phyloP scores from a whole-genome alignment of 1,284 basidiomycete species.

The Leccinum solheimii region DNA sequence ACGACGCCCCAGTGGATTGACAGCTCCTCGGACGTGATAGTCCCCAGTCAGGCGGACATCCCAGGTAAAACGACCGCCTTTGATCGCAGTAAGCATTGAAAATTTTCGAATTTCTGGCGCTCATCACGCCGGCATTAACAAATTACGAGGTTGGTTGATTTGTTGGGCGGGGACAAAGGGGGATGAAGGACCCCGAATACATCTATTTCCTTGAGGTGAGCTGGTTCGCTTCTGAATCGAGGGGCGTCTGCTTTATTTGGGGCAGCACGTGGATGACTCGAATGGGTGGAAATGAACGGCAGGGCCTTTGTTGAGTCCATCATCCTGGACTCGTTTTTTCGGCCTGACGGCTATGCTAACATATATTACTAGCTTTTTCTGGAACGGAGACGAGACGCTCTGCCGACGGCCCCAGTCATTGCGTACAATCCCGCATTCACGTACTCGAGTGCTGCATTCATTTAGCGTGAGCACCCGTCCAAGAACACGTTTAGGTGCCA shows the following conservation, averaged over 20 bases:
- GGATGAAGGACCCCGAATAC: slow-evolving; percentile 28
- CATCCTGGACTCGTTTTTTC: slow-evolving; percentile 2
- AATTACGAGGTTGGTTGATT: slow-evolving; percentile 20
- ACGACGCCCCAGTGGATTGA: slow-evolving; percentile 1
- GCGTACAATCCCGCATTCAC: slow-evolving; percentile 29
- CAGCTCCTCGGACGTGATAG: slow-evolving; percentile 25
- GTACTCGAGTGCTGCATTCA: slow-evolving; percentile 26
- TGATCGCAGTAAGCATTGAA: slow-evolving; percentile 11
- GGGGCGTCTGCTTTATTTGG: slow-evolving; percentile 10
- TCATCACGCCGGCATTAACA: slow-evolving; percentile 23
- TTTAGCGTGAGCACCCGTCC: slow-evolving; percentile 24
- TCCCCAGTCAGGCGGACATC: slow-evolving; percentile 5
- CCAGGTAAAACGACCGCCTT: slow-evolving; percentile 14
- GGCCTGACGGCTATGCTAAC: slow-evolving; percentile 10
- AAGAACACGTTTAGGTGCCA: slow-evolving; percentile 25
- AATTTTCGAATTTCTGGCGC: slow-evolving; percentile 20
- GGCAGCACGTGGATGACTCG: slow-evolving; percentile 21
- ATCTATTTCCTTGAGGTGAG: slow-evolving; percentile 16
- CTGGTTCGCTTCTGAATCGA: slow-evolving; percentile 19
- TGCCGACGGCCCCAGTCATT: slow-evolving; percentile 26
- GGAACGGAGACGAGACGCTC: slow-evolving; percentile 26
- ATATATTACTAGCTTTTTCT: slow-evolving; percentile 14
- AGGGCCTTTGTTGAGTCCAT: background rate
- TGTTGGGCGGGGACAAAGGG: slow-evolving; percentile 5
- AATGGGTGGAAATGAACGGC: slow-evolving; percentile 2